phyloP scores from a whole-genome alignment of 73 alveolate genomes.

The Durusdinium trenchii region DNA sequence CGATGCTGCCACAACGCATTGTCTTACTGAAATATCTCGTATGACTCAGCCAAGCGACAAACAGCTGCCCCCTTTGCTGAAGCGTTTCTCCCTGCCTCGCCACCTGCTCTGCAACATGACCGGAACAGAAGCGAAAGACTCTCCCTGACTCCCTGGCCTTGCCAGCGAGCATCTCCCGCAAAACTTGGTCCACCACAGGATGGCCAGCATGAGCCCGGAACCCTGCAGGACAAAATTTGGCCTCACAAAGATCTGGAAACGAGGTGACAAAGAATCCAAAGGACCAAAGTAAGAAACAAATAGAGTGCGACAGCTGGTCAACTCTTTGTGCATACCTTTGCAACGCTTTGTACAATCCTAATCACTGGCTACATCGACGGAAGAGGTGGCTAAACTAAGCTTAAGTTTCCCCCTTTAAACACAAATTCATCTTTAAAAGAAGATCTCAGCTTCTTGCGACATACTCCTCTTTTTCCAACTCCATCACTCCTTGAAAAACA shows the following conservation, averaged over 20 bases:
- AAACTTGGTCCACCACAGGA: neutral
- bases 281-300: neutral
- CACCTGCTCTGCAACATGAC: constrained; percentile 18
- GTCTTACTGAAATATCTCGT: no score
- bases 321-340: neutral
- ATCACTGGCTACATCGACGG: neutral
- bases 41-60: neutral
- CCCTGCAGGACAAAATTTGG: neutral
- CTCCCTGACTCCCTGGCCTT: no score
- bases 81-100: neutral
- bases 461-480: neutral
- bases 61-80: constrained; percentile 25
- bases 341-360: neutral
- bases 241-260: neutral
- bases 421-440: no score
- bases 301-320: neutral
- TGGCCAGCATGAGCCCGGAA: constrained; percentile 7
- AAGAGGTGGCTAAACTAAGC: neutral
- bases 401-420: no score
- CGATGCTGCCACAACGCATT: no score
- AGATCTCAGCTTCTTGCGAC: neutral
- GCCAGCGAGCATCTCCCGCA: neutral
- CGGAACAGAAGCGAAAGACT: neutral
- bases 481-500: neutral
- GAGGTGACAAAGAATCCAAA: neutral